Conservation (phyloP, 108 stramenopile genomes). For the Cyclotella baltica region DNA sequence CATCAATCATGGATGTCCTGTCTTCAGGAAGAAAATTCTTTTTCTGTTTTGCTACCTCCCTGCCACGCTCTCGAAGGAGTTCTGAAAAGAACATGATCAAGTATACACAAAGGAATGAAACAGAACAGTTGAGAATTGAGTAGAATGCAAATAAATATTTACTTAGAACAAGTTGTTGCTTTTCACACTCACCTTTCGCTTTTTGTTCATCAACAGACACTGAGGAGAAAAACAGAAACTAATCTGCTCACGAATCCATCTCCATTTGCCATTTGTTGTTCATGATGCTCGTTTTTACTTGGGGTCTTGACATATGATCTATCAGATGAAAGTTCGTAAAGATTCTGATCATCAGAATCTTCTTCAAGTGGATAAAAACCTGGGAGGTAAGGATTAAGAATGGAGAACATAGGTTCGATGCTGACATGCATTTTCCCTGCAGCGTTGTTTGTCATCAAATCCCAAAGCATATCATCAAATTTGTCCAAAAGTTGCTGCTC, state of each 20-base stretch:
- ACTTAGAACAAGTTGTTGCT: background rate
- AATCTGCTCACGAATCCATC: background rate
- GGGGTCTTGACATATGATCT: conserved; percentile 19
- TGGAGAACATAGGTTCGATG: conserved; percentile 68
- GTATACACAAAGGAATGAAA: no score
- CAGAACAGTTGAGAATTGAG: no score
- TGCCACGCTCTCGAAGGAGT: conserved; percentile 51
- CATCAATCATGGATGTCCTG: conserved; percentile 69
- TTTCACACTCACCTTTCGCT: conserved; percentile 17
- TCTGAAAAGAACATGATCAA: conserved; percentile 9
- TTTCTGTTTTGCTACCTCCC: conserved; percentile 40
- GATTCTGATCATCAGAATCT: conserved; percentile 1
- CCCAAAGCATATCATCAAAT: conserved; percentile 77
- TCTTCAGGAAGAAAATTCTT: conserved; percentile 66
- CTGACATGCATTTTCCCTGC: conserved; percentile 56
- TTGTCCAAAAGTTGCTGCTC: conserved; percentile 46
- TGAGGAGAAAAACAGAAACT: background rate
- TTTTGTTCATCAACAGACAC: conserved; percentile 7
- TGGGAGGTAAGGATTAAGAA: conserved; percentile 66
- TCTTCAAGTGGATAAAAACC: conserved; percentile 54
- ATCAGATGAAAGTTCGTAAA: background rate
- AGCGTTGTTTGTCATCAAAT: conserved; percentile 60
- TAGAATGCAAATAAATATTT: no score
- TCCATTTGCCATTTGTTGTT: conserved; percentile 19
- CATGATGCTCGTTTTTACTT: conserved; percentile 14